These are phyloP conservation scores for Populus ilicifolia DNA, from an alignment of 345 rosid species.

Conservation along the genomic window DNA sequence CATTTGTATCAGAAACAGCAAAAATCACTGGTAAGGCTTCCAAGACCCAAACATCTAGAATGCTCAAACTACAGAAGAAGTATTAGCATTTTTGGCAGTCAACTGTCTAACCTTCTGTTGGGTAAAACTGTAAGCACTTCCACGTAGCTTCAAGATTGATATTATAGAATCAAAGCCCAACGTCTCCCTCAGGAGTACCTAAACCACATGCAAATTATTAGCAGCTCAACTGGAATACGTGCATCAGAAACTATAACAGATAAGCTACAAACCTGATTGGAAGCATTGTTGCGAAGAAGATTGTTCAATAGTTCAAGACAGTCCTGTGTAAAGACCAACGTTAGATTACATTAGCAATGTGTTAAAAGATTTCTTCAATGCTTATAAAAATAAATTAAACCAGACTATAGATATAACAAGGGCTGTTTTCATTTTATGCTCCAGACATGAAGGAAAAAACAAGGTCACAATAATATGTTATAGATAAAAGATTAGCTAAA, in stretches of 20 bases:
- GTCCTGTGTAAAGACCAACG: conserved; percentile 48
- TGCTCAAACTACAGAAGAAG: neutral
- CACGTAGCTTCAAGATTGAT: conserved; percentile 71
- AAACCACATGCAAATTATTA: conserved; percentile 25
- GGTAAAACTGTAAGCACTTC: conserved; percentile 75
- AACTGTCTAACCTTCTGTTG: conserved; percentile 92
- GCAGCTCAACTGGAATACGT: conserved; percentile 10
- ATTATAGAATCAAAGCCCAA: conserved; percentile 79
- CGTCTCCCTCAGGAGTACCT: conserved; percentile 92
- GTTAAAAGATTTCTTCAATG: conserved; percentile 10
- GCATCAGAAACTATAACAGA: conserved; percentile 11
- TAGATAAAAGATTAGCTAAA: neutral
- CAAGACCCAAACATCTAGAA: neutral
- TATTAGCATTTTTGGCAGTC: conserved; percentile 5
- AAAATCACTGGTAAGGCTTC: conserved; percentile 40
- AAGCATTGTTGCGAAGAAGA: conserved; percentile 73
- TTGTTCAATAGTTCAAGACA: conserved; percentile 91
- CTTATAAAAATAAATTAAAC: conserved; percentile 1
- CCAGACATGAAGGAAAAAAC: neutral
- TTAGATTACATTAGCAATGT: conserved; percentile 3
- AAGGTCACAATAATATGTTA: neutral
- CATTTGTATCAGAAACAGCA: conserved; percentile 39
- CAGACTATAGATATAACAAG: neutral
- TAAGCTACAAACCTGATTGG: conserved; percentile 66
- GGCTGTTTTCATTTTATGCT: neutral